Conservation (phyloP, 768 basidiomycete genomes). For the Candolleomyces aberdarensis region DNA sequence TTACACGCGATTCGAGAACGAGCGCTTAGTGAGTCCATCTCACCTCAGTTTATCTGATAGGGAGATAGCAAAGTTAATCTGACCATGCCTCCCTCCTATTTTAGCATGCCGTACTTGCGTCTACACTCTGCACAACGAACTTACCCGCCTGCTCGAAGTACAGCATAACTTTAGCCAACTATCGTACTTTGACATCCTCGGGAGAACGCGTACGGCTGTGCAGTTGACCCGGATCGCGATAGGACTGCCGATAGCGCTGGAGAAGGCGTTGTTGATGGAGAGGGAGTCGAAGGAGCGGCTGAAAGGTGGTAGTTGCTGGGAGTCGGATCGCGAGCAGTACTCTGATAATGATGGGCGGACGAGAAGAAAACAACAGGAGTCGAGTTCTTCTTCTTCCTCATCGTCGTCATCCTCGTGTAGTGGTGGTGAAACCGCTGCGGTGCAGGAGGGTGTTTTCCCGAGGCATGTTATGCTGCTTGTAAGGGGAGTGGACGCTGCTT, state of each 20-base stretch:
- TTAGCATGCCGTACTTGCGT: conserved; percentile 76
- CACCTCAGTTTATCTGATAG: background rate
- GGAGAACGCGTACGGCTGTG: conserved; percentile 72
- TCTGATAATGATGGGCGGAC: background rate
- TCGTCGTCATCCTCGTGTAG: background rate
- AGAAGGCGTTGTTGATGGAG: conserved; percentile 60
- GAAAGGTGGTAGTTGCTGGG: background rate
- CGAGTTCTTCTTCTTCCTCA: too few species aligned
- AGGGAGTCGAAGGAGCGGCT: conserved; percentile 16
- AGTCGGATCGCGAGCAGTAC: background rate
- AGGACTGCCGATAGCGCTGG: conserved; percentile 69
- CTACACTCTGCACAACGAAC: conserved; percentile 66
- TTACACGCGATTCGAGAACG: conserved; percentile 71
- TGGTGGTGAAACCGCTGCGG: conserved; percentile 3
- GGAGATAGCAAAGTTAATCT: conserved; percentile 8
- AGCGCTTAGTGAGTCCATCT: conserved; percentile 55
- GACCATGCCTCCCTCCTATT: background rate
- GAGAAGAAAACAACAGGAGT: background rate
- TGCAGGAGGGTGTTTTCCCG: conserved; percentile 42
- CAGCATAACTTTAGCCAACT: conserved; percentile 74
- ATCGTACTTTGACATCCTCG: conserved; percentile 74
- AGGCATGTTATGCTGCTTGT: conserved; percentile 57
- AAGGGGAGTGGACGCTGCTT: conserved; percentile 55
- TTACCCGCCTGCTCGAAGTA: conserved; percentile 77
- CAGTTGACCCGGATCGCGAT: conserved; percentile 77